Evolutionary conservation across 306 rosid species (phyloP).

Genomic region (Rosa persica): DNA sequence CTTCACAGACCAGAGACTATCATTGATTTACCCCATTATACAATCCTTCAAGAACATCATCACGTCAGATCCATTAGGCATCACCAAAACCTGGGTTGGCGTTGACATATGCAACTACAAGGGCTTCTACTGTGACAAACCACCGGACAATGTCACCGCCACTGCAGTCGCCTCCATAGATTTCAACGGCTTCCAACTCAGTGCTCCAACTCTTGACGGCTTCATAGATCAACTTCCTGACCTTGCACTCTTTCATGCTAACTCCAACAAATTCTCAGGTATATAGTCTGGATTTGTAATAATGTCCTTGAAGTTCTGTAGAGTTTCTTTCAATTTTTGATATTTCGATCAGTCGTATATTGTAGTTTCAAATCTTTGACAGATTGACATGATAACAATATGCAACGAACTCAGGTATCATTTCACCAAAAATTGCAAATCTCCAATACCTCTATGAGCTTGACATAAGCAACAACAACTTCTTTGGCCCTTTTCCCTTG

Average conservation of each 20-base stretch:
- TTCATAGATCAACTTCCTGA: constrained; percentile 44
- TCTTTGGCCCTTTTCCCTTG: constrained; percentile 37
- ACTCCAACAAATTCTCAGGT: constrained; percentile 51
- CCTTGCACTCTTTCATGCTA: constrained; percentile 51
- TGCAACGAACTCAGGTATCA: constrained; percentile 23
- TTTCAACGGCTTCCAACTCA: constrained; percentile 52
- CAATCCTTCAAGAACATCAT: constrained; percentile 39
- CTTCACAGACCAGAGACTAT: constrained; percentile 43
- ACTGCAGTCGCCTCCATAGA: constrained; percentile 35
- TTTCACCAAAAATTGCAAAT: constrained; percentile 32
- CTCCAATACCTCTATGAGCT: constrained; percentile 43
- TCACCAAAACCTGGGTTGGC: constrained; percentile 49
- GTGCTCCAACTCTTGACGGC: constrained; percentile 44
- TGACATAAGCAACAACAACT: constrained; percentile 47
- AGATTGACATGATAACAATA: neutral
- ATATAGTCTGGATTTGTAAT: neutral
- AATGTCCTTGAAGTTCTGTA: neutral
- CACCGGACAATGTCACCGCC: constrained; percentile 43
- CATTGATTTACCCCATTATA: constrained; percentile 37
- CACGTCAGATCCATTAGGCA: constrained; percentile 42
- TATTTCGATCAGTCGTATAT: neutral
- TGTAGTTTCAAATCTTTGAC: neutral
- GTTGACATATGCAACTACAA: constrained; percentile 40
- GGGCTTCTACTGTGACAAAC: constrained; percentile 46
- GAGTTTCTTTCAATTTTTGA: neutral